phyloP scores from a whole-genome alignment of 176 grass and related monocot species.

The Melocanna baccifera region DNA sequence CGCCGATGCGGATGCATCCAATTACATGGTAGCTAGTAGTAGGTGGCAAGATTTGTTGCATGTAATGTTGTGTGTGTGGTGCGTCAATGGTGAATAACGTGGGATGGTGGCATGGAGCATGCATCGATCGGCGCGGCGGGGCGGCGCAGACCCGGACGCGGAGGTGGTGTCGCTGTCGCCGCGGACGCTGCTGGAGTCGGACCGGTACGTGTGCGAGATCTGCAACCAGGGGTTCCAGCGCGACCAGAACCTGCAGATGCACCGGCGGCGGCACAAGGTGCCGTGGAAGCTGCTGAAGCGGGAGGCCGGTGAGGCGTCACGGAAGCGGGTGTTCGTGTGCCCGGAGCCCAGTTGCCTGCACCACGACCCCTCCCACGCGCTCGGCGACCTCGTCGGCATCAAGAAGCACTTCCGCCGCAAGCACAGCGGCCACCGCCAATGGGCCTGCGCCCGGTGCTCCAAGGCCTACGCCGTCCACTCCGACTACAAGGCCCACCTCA shows the following conservation, averaged over 20 bases:
- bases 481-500: slow-evolving; percentile 99
- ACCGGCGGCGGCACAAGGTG: slow-evolving; percentile 98
- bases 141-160: slow-evolving; percentile 79
- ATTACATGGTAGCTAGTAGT: slow-evolving; percentile 2
- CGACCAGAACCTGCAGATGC: slow-evolving; percentile 99
- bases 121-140: background rate
- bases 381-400: slow-evolving; percentile 97
- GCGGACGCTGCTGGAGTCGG: slow-evolving; percentile 91
- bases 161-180: slow-evolving; percentile 97
- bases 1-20: background rate
- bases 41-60: background rate
- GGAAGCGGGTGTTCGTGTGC: slow-evolving; percentile 97
- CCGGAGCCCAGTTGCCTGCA: slow-evolving; percentile 93
- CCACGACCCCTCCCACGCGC: slow-evolving; percentile 86
- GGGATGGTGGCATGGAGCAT: background rate
- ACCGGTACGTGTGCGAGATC: slow-evolving; percentile 98
- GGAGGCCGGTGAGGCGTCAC: slow-evolving; percentile 59
- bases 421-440: slow-evolving; percentile 94
- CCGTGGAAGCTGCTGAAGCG: slow-evolving; percentile 99
- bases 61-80: background rate
- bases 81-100: background rate
- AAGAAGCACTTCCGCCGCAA: slow-evolving; percentile 99
- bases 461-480: slow-evolving; percentile 99
- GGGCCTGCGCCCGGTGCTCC: slow-evolving; percentile 79
- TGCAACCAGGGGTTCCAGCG: slow-evolving; percentile 99